Conservation (phyloP, 2,329 filamentous ascomycete species). For the Claviceps quebecensis region DNA sequence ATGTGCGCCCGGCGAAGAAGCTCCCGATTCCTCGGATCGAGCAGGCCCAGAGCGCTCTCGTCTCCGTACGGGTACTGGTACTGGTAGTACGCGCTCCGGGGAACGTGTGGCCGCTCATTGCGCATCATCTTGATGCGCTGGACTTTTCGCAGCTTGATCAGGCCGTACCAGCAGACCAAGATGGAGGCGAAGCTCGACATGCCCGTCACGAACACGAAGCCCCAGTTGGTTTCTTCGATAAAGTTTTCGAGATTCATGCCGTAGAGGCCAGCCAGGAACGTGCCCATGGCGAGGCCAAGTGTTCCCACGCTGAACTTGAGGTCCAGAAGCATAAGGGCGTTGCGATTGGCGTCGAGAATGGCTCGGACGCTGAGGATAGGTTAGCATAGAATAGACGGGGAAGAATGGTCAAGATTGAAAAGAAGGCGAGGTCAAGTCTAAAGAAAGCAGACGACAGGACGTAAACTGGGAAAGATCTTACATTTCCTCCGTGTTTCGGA, state of each 20-base stretch:
- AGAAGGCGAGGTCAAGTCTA: neutral
- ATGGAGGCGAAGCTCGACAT: constrained; percentile 59
- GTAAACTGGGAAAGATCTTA: constrained; percentile 28
- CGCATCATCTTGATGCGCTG: constrained; percentile 76
- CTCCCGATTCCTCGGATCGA: constrained; percentile 41
- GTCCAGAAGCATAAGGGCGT: constrained; percentile 92
- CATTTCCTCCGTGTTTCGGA: constrained; percentile 98
- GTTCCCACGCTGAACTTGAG: constrained; percentile 94
- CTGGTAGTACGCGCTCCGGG: constrained; percentile 26
- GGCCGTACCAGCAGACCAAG: constrained; percentile 69
- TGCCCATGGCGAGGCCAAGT: constrained; percentile 84
- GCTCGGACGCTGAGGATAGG: constrained; percentile 63
- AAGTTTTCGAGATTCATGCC: constrained; percentile 99
- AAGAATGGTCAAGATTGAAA: neutral
- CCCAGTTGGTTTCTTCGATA: constrained; percentile 83
- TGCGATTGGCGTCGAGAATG: constrained; percentile 94
- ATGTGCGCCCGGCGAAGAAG: constrained; percentile 37
- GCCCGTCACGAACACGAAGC: constrained; percentile 63
- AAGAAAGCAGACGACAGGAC: neutral
- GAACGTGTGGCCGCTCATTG: constrained; percentile 25
- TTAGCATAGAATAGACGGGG: constrained; percentile 7
- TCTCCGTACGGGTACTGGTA: constrained; percentile 16
- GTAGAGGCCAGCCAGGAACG: constrained; percentile 95
- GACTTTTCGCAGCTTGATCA: constrained; percentile 70
- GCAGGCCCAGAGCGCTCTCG: constrained; percentile 33